Percentiles rank a stretch among this genome's conserved stretches.
Evolutionary conservation across 371 early-diverging fungal genomes (phyloP).

Genomic region (Basidiobolus meristosporus): DNA sequence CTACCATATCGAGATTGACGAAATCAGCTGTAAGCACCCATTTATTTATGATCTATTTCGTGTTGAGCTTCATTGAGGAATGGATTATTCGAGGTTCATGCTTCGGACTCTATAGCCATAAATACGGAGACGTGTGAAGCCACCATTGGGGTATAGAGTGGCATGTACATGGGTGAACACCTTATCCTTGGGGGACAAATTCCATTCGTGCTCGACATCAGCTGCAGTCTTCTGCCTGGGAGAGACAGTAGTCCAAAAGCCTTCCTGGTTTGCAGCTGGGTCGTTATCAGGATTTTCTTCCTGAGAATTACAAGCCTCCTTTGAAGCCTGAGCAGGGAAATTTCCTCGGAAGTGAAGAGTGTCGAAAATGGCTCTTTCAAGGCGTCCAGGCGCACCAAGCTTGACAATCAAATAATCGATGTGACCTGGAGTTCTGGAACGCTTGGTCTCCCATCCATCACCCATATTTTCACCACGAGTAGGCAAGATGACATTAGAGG

Average conservation of each 20-base stretch:
- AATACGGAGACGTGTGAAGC: conserved; percentile 49
- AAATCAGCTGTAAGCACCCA: too few species aligned
- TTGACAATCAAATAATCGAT: conserved; percentile 48
- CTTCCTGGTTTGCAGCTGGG: too few species aligned
- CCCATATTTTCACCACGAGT: conserved; percentile 46
- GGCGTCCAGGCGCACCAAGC: conserved; percentile 46
- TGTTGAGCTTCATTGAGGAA: too few species aligned
- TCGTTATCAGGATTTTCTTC: too few species aligned
- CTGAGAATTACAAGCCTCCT: conserved; percentile 42
- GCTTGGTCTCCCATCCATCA: conserved; percentile 63
- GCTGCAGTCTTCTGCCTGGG: not conserved
- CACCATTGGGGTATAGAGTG: conserved; percentile 48
- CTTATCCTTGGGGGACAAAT: conserved; percentile 12
- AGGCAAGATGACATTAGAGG: too few species aligned
- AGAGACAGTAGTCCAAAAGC: too few species aligned
- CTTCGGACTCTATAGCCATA: too few species aligned
- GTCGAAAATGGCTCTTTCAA: conserved; percentile 56
- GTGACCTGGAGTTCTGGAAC: conserved; percentile 34
- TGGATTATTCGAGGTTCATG: too few species aligned
- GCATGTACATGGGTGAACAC: conserved; percentile 37
- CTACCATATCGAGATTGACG: too few species aligned
- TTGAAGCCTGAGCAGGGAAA: too few species aligned
- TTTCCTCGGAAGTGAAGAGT: conserved; percentile 69
- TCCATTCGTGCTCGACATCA: too few species aligned
- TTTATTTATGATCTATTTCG: too few species aligned